phyloP scores from a whole-genome alignment of 129 eudicot species.

The Arctium minus region DNA sequence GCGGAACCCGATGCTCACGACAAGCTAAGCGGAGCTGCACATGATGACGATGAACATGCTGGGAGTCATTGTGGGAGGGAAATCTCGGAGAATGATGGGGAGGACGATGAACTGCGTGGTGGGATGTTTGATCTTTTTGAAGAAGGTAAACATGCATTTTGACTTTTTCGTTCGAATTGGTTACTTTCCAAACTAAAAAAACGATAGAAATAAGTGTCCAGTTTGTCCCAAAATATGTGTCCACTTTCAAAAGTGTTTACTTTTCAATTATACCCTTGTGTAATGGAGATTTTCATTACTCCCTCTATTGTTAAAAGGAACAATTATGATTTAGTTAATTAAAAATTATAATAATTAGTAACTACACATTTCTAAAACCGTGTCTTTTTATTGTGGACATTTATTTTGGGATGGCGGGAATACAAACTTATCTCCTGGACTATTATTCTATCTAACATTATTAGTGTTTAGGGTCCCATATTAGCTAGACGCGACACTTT shows the following conservation, averaged over 20 bases:
- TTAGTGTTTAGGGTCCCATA: background rate
- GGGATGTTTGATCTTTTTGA: slow-evolving; percentile 62
- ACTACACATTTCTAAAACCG: background rate
- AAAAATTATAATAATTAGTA: too few species aligned
- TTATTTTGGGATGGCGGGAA: background rate
- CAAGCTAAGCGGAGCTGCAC: slow-evolving; percentile 17
- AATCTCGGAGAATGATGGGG: slow-evolving; percentile 30
- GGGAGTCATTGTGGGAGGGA: slow-evolving; percentile 15
- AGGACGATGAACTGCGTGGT: slow-evolving; percentile 54
- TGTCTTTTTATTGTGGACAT: background rate
- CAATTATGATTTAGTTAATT: background rate
- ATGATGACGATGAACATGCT: slow-evolving; percentile 26
- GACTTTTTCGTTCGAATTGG: slow-evolving; percentile 1
- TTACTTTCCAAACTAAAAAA: background rate
- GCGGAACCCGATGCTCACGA: slow-evolving; percentile 20
- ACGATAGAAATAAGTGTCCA: background rate
- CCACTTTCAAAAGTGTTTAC: background rate
- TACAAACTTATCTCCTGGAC: background rate
- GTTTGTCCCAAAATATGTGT: background rate
- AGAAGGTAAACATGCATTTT: slow-evolving; percentile 37
- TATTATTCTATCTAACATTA: background rate
- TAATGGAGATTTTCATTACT: background rate
- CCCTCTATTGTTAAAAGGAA: background rate
- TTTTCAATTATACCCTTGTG: background rate
- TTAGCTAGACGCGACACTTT: too few species aligned